phyloP scores from a whole-genome alignment of 2,329 filamentous ascomycete genomes.

The Ophiostoma triangulosporum region DNA sequence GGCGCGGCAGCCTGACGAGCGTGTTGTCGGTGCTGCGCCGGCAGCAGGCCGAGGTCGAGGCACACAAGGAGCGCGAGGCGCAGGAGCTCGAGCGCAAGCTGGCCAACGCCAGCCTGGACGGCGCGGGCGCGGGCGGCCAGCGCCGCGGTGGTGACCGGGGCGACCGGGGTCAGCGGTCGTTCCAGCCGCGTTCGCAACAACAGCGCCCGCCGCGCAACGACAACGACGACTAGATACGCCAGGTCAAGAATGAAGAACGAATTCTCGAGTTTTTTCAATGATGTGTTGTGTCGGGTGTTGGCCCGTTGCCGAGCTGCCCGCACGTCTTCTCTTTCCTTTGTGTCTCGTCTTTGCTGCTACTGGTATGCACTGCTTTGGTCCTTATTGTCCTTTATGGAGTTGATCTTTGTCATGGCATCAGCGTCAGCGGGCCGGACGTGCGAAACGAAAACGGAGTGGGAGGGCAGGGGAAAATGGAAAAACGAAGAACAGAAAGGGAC shows the following conservation, averaged over 20 bases:
- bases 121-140: constrained; percentile 20
- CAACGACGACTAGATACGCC: constrained; percentile 32
- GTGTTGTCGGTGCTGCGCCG: constrained; percentile 66
- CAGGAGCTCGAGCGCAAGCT: constrained; percentile 56
- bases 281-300: too few relatives aligned
- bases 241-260: too few relatives aligned
- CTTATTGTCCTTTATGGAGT: neutral
- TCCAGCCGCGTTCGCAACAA: constrained; percentile 15
- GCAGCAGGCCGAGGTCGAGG: constrained; percentile 68
- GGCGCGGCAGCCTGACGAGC: constrained; percentile 67
- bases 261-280: too few relatives aligned
- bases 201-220: constrained; percentile 34
- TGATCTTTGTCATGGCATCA: neutral
- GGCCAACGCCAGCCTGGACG: constrained; percentile 19
- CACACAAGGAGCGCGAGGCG: constrained; percentile 64
- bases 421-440: neutral
- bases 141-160: constrained; percentile 5
- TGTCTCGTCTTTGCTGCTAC: too few relatives aligned
- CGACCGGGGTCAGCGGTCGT: constrained; percentile 3
- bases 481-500: neutral
- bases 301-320: too few relatives aligned
- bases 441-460: neutral
- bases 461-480: neutral
- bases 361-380: too few relatives aligned
- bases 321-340: too few relatives aligned